Evolutionary conservation across 495 filamentous ascomycete genomes (phyloP).

Genomic region (Elasticomyces elasticus): DNA sequence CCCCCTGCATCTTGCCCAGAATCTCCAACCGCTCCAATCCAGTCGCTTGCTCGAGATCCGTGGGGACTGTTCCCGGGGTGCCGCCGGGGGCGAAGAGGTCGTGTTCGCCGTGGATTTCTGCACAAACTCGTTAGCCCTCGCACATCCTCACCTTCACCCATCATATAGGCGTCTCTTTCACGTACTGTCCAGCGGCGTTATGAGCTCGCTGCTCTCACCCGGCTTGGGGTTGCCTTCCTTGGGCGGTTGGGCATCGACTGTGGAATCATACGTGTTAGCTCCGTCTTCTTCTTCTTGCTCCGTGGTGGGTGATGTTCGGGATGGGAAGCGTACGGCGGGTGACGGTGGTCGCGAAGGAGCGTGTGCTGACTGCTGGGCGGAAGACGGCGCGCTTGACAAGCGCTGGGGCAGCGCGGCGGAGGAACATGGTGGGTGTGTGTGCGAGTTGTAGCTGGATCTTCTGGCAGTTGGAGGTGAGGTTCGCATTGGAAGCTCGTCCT

Average conservation of each 20-base stretch:
- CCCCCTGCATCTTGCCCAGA: conserved; percentile 95
- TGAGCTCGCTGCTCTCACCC: conserved; percentile 15
- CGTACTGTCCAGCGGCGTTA: conserved; percentile 31
- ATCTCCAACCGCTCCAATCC: conserved; percentile 98
- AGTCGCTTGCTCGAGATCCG: conserved; percentile 87
- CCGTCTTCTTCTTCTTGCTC: conserved; percentile 22
- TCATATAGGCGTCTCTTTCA: not conserved
- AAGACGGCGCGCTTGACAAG: conserved; percentile 60
- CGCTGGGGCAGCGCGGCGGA: conserved; percentile 68
- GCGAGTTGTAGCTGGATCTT: conserved; percentile 2
- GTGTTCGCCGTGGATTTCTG: conserved; percentile 70
- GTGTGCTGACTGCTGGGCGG: conserved; percentile 41
- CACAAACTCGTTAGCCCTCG: not conserved
- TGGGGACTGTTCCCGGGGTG: conserved; percentile 70
- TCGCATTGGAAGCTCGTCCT: not conserved
- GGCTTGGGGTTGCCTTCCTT: conserved; percentile 18
- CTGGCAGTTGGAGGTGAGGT: not conserved
- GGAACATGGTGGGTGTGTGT: conserved; percentile 53
- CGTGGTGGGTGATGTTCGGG: conserved; percentile 14
- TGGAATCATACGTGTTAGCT: conserved; percentile 17
- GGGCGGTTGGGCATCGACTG: conserved; percentile 16
- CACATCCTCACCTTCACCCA: not conserved
- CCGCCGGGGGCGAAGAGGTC: conserved; percentile 82
- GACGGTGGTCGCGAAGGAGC: conserved; percentile 48
- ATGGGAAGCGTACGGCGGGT: conserved; percentile 46